These are phyloP conservation scores for Thuja plicata DNA, from an alignment of 83 land plant species.

Conservation along the genomic window DNA sequence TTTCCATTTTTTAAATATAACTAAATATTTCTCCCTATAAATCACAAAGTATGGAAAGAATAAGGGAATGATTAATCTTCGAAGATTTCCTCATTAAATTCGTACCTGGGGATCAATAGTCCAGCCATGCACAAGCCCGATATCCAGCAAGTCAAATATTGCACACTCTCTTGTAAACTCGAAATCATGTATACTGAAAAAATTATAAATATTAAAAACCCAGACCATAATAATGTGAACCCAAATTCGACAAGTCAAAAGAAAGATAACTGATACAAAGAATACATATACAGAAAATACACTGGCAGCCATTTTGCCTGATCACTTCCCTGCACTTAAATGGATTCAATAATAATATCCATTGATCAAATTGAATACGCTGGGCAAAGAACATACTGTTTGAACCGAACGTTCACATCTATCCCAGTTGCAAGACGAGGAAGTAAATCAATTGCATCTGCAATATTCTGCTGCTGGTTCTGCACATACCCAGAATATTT, in stretches of 20 bases:
- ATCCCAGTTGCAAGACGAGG: conserved; percentile 79
- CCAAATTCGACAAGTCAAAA: not conserved
- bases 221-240: not conserved
- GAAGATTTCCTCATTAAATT: not conserved
- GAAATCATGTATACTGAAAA: conserved; percentile 91
- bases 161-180: conserved; percentile 93
- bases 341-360: not conserved
- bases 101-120: conserved; percentile 97
- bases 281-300: not conserved
- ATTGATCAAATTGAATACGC: not conserved
- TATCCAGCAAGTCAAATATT: conserved; percentile 90
- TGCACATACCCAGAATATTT: conserved; percentile 64
- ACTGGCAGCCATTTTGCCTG: not conserved
- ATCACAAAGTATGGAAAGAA: not conserved
- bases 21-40: not conserved
- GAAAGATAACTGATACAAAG: not conserved
- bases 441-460: conserved; percentile 79
- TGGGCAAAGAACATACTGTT: conserved; percentile 42
- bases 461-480: conserved; percentile 81
- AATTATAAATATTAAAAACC: not conserved
- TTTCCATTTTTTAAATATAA: too few relatives aligned
- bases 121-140: conserved; percentile 97
- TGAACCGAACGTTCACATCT: conserved; percentile 90
- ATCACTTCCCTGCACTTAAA: not conserved
- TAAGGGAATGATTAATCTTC: not conserved